phyloP scores from a whole-genome alignment of 2,329 filamentous ascomycete species.

The Apiospora saccharicola region DNA sequence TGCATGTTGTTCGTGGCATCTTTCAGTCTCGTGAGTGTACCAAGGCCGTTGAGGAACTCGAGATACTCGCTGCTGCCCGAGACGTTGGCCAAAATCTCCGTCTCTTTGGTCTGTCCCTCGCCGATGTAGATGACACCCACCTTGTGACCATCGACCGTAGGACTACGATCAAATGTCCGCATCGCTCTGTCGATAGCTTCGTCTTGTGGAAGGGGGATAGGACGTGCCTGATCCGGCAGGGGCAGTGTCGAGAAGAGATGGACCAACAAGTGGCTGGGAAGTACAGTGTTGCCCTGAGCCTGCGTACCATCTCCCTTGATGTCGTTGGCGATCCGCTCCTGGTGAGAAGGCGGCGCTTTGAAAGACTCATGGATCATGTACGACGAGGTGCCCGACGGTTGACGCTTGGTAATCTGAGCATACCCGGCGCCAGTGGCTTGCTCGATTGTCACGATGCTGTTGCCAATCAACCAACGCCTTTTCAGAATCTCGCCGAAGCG shows the following conservation, averaged over 20 bases:
- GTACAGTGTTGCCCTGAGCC: conserved; percentile 63
- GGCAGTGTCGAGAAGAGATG: conserved; percentile 71
- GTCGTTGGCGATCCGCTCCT: conserved; percentile 57
- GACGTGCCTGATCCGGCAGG: conserved; percentile 67
- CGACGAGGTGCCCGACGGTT: conserved; percentile 72
- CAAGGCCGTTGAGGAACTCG: conserved; percentile 82
- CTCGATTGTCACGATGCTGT: conserved; percentile 77
- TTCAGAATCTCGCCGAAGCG: conserved; percentile 71
- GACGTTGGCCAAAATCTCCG: conserved; percentile 86
- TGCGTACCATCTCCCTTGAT: conserved; percentile 58
- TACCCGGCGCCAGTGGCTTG: conserved; percentile 72
- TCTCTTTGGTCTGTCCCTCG: conserved; percentile 82
- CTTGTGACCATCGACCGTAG: conserved; percentile 94
- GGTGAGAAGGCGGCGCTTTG: conserved; percentile 63
- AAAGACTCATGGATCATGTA: conserved; percentile 68
- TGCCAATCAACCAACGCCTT: conserved; percentile 76
- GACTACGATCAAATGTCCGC: conserved; percentile 81
- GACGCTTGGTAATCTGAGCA: conserved; percentile 74
- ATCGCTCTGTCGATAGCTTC: conserved; percentile 78
- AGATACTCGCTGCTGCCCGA: conserved; percentile 88
- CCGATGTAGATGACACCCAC: conserved; percentile 94
- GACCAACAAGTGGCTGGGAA: conserved; percentile 78
- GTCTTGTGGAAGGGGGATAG: conserved; percentile 76
- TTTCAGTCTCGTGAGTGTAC: conserved; percentile 81
- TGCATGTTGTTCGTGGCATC: conserved; percentile 92